A percentile compares a stretch with the other conserved stretches of the same genome.
phyloP scores from a whole-genome alignment of 2,329 filamentous ascomycete genomes.

The Aspergillaceae sp. region DNA sequence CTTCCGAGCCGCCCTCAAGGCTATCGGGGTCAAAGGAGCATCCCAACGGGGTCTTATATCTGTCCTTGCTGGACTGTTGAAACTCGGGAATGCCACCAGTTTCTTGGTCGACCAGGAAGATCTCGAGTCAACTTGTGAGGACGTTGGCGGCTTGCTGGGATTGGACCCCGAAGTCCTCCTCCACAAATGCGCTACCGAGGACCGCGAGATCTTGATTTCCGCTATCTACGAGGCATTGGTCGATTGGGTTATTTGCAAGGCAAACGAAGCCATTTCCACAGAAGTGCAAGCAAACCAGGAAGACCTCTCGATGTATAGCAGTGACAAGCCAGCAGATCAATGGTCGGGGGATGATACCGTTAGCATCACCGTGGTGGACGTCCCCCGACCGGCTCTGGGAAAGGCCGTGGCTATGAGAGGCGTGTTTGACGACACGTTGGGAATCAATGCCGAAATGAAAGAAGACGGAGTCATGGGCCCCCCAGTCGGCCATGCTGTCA shows the following conservation, averaged over 20 bases:
- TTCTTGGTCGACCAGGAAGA: slow-evolving; percentile 76
- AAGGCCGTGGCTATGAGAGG: slow-evolving; percentile 85
- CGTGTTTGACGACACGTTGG: slow-evolving; percentile 83
- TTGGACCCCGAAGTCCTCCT: slow-evolving; percentile 76
- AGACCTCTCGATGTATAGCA: slow-evolving; percentile 59
- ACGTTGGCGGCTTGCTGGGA: slow-evolving; percentile 77
- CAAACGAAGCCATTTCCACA: slow-evolving; percentile 71
- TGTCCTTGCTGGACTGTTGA: slow-evolving; percentile 74
- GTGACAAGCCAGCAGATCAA: slow-evolving; percentile 43
- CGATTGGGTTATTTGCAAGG: slow-evolving; percentile 85
- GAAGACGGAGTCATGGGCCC: slow-evolving; percentile 78
- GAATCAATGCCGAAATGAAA: slow-evolving; percentile 96
- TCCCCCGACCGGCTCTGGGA: slow-evolving; percentile 69
- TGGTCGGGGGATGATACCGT: slow-evolving; percentile 70
- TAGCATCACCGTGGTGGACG: slow-evolving; percentile 76
- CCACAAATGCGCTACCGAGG: slow-evolving; percentile 71
- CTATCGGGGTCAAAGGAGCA: slow-evolving; percentile 87
- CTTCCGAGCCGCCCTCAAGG: slow-evolving; percentile 75
- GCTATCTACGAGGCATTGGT: slow-evolving; percentile 90
- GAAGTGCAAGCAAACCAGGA: slow-evolving; percentile 61
- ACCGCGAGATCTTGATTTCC: slow-evolving; percentile 71
- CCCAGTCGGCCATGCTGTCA: slow-evolving; percentile 66
- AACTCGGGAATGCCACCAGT: slow-evolving; percentile 82
- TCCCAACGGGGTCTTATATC: slow-evolving; percentile 76
- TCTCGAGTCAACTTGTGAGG: slow-evolving; percentile 78